Percentiles rank a stretch among this genome's conserved stretches.
Evolutionary conservation across 164 flowering plant genomes (phyloP).

Genomic region (Piper longum): DNA sequence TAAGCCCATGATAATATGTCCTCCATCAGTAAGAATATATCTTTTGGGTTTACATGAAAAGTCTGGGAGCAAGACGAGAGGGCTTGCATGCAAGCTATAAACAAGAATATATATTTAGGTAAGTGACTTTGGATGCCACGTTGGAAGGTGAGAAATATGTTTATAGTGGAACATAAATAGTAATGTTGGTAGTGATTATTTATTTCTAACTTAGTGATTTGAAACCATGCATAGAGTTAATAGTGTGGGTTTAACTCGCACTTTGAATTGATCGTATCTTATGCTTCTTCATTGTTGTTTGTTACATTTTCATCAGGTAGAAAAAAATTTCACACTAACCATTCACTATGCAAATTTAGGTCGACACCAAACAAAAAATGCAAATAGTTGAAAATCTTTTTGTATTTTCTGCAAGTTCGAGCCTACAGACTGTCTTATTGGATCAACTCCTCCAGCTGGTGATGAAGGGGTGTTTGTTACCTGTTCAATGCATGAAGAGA

Average conservation of each 20-base stretch:
- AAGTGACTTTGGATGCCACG: too few species aligned
- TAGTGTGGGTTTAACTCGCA: background rate
- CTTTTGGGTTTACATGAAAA: too few species aligned
- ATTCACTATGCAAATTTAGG: constrained; percentile 25
- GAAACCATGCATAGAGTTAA: too few species aligned
- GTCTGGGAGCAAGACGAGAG: too few species aligned
- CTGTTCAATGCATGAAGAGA: constrained; percentile 29
- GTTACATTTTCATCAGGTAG: background rate
- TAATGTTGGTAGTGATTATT: constrained; percentile 5
- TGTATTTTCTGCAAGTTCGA: constrained; percentile 38
- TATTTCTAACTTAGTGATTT: background rate
- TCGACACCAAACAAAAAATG: constrained; percentile 21
- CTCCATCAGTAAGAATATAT: too few species aligned
- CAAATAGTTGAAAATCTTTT: constrained; percentile 38
- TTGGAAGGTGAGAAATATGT: too few species aligned
- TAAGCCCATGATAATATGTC: too few species aligned
- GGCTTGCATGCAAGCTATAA: too few species aligned
- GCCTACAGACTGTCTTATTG: constrained; percentile 31
- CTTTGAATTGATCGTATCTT: background rate
- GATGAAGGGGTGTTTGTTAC: constrained; percentile 28
- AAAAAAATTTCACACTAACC: too few species aligned
- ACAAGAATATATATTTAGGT: too few species aligned
- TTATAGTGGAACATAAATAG: too few species aligned
- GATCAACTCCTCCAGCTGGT: constrained; percentile 46
- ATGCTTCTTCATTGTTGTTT: too few species aligned